These are phyloP conservation scores for Truncatella angustata DNA, from an alignment of 2,329 filamentous ascomycete genomes.

Conservation along the genomic window DNA sequence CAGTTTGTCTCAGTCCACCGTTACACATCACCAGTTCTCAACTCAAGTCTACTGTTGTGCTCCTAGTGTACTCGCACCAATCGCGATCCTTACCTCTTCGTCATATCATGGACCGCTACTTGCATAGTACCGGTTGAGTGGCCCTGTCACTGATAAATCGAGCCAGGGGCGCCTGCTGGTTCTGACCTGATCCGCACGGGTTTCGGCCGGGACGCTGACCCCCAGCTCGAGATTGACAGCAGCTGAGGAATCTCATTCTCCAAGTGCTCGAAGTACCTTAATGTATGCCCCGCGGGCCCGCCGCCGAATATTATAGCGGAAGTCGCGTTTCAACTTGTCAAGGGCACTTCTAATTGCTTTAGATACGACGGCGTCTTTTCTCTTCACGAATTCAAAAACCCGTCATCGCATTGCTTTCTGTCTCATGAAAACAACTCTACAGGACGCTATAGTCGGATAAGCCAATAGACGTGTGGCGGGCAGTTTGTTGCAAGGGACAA, in stretches of 20 bases:
- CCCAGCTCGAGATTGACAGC: neutral
- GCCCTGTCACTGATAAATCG: neutral
- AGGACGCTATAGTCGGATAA: slow-evolving; percentile 1
- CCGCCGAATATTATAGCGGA: neutral
- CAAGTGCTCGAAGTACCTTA: neutral
- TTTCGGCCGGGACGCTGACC: neutral
- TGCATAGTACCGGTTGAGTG: neutral
- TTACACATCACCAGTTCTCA: neutral
- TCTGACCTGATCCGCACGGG: neutral
- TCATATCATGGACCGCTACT: neutral
- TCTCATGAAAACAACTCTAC: slow-evolving; percentile 1
- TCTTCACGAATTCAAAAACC: neutral
- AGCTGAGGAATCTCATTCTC: neutral
- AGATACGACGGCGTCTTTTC: neutral
- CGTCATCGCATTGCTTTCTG: neutral
- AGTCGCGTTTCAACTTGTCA: neutral
- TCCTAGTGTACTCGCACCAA: neutral
- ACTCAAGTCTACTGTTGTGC: neutral
- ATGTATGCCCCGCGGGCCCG: neutral
- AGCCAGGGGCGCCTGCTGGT: neutral
- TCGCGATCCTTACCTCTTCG: neutral
- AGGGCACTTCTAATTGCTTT: no score
- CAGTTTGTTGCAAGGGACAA: neutral
- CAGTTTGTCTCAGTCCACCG: neutral
- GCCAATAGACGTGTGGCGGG: slow-evolving; percentile 2